These are phyloP conservation scores for Neonectria hederae DNA, from an alignment of 2,329 filamentous ascomycete species.

Conservation along the genomic window DNA sequence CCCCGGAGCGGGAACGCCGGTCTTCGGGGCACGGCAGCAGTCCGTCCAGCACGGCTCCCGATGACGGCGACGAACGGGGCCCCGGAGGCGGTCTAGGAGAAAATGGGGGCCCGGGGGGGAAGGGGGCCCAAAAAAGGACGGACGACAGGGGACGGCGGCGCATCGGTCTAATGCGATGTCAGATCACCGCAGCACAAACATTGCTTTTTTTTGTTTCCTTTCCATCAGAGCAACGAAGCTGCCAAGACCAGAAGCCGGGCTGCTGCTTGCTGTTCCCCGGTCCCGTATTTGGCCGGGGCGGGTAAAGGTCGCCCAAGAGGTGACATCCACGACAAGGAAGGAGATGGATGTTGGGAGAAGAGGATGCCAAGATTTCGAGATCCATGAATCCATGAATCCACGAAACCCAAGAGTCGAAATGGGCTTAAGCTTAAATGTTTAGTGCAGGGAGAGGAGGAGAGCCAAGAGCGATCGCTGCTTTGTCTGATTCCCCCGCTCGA, in stretches of 20 bases:
- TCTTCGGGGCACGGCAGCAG: constrained; percentile 19
- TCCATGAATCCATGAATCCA: not conserved
- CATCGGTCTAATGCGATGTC: not conserved
- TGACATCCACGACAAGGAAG: not conserved
- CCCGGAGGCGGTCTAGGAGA: constrained; percentile 14
- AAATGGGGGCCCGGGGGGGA: constrained; percentile 17
- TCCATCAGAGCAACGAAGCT: too few species aligned
- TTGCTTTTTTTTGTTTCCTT: too few species aligned
- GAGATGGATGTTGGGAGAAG: not conserved
- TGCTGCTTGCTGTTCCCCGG: constrained; percentile 1
- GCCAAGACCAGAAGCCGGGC: constrained; percentile 13
- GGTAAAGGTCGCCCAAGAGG: not conserved
- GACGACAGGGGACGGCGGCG: too few species aligned
- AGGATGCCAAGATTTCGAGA: constrained; percentile 3
- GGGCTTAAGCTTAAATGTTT: constrained; percentile 20
- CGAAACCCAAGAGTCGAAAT: not conserved
- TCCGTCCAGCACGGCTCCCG: not conserved
- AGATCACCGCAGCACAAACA: not conserved
- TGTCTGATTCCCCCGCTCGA: not conserved
- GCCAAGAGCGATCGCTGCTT: not conserved
- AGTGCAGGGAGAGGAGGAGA: not conserved
- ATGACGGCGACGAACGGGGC: constrained; percentile 9
- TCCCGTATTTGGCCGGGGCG: constrained; percentile 8
- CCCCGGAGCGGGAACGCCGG: constrained; percentile 14
- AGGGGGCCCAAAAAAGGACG: too few species aligned